phyloP scores from a whole-genome alignment of 2,329 filamentous ascomycete genomes.

The Xylaria digitata region DNA sequence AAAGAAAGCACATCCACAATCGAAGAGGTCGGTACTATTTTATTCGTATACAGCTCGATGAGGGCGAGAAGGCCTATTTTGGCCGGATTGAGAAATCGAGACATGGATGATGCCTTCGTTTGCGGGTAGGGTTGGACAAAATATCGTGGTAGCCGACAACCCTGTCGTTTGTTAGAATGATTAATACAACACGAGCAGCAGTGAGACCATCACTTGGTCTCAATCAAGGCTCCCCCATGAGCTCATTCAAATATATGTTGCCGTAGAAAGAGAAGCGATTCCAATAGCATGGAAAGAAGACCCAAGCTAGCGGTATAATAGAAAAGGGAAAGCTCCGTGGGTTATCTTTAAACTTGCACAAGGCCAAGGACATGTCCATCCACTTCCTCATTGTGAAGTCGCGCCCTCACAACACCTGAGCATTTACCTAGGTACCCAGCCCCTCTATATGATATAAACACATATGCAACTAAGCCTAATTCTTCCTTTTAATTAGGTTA shows the following conservation, averaged over 20 bases:
- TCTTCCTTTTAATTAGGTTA: not conserved
- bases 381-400: conserved; percentile 12
- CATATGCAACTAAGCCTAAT: conserved; percentile 20
- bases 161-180: conserved; percentile 15
- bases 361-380: conserved; percentile 9
- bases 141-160: not conserved
- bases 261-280: not conserved
- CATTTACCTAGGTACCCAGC: not conserved
- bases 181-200: conserved; percentile 2
- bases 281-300: not conserved
- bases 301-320: not conserved
- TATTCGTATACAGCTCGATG: conserved; percentile 82
- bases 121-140: not conserved
- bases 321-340: not conserved
- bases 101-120: conserved; percentile 61
- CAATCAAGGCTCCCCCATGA: conserved; percentile 13
- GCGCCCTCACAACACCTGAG: not conserved
- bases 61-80: conserved; percentile 86
- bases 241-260: not conserved
- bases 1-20: conserved; percentile 82
- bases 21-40: conserved; percentile 74
- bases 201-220: conserved; percentile 29
- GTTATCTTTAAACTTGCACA: not conserved
- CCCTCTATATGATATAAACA: conserved; percentile 16
- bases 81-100: conserved; percentile 86